Conservation (phyloP, 345 rosid genomes). For the Gossypium bickii region DNA sequence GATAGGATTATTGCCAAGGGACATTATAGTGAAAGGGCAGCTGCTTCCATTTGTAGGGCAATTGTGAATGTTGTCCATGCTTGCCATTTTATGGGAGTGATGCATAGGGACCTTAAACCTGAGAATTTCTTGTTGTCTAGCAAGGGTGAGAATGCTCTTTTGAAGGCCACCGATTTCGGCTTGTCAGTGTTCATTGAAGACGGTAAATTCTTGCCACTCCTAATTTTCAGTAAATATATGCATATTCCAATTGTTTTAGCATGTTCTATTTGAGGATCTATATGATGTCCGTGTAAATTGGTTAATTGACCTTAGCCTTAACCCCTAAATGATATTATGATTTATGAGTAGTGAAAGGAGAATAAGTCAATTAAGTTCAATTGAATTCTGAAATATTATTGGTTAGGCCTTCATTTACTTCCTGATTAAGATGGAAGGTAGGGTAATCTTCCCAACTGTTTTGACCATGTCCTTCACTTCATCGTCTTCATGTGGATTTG, state of each 20-base stretch:
- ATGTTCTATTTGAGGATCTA: background rate
- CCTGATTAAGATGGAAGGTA: background rate
- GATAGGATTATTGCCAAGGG: constrained; percentile 75
- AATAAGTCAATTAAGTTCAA: background rate
- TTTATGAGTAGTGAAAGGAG: background rate
- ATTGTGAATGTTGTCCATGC: constrained; percentile 75
- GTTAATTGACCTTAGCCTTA: background rate
- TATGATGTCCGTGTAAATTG: background rate
- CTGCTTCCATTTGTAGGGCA: constrained; percentile 60
- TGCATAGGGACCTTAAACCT: constrained; percentile 90
- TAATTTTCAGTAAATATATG: background rate
- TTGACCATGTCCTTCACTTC: background rate
- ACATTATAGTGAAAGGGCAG: constrained; percentile 75
- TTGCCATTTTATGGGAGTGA: constrained; percentile 88
- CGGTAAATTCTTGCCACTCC: constrained; percentile 24
- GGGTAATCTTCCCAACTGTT: background rate
- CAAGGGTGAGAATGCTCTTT: constrained; percentile 51
- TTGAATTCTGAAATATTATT: background rate
- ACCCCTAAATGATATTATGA: background rate
- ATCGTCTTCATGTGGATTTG: background rate
- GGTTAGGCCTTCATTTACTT: background rate
- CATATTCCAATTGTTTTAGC: background rate
- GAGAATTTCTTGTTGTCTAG: constrained; percentile 84
- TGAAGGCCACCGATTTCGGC: constrained; percentile 88
- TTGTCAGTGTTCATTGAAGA: constrained; percentile 60